Evolutionary conservation across 805 yeast genomes (phyloP).

Genomic region (Pichia nanzhaoensis): DNA sequence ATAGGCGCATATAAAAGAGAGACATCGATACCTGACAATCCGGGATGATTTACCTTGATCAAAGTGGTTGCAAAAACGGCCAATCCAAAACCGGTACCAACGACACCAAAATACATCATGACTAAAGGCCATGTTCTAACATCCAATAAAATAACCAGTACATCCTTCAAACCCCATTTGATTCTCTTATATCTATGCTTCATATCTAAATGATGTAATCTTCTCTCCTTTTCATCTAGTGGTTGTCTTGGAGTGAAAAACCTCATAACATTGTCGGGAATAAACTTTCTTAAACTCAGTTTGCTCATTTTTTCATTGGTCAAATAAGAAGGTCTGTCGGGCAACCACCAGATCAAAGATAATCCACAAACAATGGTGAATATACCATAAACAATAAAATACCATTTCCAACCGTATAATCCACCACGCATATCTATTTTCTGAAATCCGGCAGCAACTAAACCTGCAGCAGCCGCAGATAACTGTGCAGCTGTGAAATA

Average conservation of each 20-base stretch:
- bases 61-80: slow-evolving; percentile 82
- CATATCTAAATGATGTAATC: slow-evolving; percentile 57
- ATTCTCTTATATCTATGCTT: slow-evolving; percentile 39
- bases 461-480: slow-evolving; percentile 85
- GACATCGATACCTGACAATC: slow-evolving; percentile 56
- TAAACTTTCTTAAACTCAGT: slow-evolving; percentile 16
- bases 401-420: slow-evolving; percentile 80
- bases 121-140: slow-evolving; percentile 71
- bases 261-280: slow-evolving; percentile 17
- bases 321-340: slow-evolving; percentile 57
- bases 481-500: slow-evolving; percentile 89
- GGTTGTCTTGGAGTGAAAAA: slow-evolving; percentile 34
- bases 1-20: slow-evolving; percentile 82
- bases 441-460: slow-evolving; percentile 84
- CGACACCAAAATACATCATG: slow-evolving; percentile 88
- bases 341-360: slow-evolving; percentile 72
- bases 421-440: slow-evolving; percentile 69
- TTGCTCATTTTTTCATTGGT: slow-evolving; percentile 11
- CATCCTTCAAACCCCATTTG: slow-evolving; percentile 56
- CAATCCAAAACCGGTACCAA: slow-evolving; percentile 83
- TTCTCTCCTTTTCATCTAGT: slow-evolving; percentile 45
- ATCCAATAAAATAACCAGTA: slow-evolving; percentile 50
- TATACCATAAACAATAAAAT: slow-evolving; percentile 70
- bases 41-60: slow-evolving; percentile 57
- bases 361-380: slow-evolving; percentile 61